These are phyloP conservation scores for Jaenimonas drosophilae DNA, from an alignment of 208 protist genomes.

Conservation along the genomic window DNA sequence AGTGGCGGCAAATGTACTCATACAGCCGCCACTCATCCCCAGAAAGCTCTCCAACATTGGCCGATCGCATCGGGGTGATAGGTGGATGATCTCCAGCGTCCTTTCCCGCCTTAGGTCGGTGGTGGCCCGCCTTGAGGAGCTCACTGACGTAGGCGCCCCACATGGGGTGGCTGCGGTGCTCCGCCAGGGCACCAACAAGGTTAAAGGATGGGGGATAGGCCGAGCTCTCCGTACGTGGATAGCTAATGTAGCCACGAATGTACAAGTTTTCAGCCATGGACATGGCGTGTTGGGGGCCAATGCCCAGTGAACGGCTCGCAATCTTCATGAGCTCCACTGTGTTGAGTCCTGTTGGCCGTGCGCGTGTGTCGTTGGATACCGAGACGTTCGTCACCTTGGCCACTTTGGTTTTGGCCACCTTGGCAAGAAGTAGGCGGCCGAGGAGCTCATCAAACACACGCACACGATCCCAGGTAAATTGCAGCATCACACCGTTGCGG, in stretches of 20 bases:
- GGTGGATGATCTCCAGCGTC: conserved; percentile 89
- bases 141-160: conserved; percentile 69
- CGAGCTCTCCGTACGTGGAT: conserved; percentile 95
- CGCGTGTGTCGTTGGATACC: conserved; percentile 39
- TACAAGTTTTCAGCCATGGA: conserved; percentile 95
- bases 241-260: conserved; percentile 95
- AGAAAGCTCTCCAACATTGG: conserved; percentile 43
- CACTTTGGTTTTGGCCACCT: conserved; percentile 35
- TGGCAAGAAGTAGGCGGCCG: conserved; percentile 52
- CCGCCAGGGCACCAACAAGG: conserved; percentile 38
- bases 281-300: conserved; percentile 92
- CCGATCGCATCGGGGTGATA: conserved; percentile 83
- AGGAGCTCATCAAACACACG: conserved; percentile 88
- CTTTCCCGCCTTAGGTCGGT: conserved; percentile 71
- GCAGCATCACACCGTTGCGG: conserved; percentile 45
- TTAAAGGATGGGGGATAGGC: conserved; percentile 90
- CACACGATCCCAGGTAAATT: conserved; percentile 85
- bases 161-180: conserved; percentile 36
- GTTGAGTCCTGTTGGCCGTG: conserved; percentile 87
- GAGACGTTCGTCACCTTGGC: conserved; percentile 57
- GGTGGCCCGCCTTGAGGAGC: conserved; percentile 48
- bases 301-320: conserved; percentile 64
- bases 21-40: conserved; percentile 83
- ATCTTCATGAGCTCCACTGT: conserved; percentile 94
- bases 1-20: conserved; percentile 86